Evolutionary conservation across 257 asterid genomes (phyloP).

Genomic region (Lavandula angustifolia): DNA sequence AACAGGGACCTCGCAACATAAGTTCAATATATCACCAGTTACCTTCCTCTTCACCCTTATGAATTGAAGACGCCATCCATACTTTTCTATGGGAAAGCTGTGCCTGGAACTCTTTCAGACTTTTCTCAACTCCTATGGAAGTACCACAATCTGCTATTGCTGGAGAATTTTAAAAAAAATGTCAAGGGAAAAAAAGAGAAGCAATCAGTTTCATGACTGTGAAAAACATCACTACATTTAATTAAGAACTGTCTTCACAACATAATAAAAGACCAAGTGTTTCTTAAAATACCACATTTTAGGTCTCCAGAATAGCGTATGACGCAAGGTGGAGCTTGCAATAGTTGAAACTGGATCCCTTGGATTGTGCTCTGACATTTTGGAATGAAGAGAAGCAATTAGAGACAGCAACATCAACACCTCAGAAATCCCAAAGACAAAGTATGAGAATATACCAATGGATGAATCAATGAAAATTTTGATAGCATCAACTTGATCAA

Average conservation of each 20-base stretch:
- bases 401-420: slow-evolving; percentile 28
- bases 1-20: slow-evolving; percentile 9
- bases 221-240: not conserved
- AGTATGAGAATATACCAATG: slow-evolving; percentile 59
- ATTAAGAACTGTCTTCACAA: slow-evolving; percentile 12
- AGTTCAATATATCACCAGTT: slow-evolving; percentile 26
- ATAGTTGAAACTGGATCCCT: slow-evolving; percentile 80
- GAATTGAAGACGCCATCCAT: slow-evolving; percentile 97
- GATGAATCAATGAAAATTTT: slow-evolving; percentile 76
- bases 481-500: slow-evolving; percentile 74
- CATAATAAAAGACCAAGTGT: not conserved
- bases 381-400: slow-evolving; percentile 27
- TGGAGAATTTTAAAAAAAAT: slow-evolving; percentile 26
- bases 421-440: slow-evolving; percentile 23
- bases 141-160: slow-evolving; percentile 49
- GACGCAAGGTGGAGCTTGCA: slow-evolving; percentile 78
- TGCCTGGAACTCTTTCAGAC: slow-evolving; percentile 49
- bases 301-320: slow-evolving; percentile 83
- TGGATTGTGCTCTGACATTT: slow-evolving; percentile 65
- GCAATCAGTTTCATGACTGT: slow-evolving; percentile 8
- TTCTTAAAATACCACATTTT: slow-evolving; percentile 60
- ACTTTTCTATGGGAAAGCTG: slow-evolving; percentile 63
- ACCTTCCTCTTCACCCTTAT: slow-evolving; percentile 87
- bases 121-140: slow-evolving; percentile 40
- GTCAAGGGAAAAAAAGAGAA: no score